Conservation (phyloP, 2,329 filamentous ascomycete genomes). For the Volutella citrinella region DNA sequence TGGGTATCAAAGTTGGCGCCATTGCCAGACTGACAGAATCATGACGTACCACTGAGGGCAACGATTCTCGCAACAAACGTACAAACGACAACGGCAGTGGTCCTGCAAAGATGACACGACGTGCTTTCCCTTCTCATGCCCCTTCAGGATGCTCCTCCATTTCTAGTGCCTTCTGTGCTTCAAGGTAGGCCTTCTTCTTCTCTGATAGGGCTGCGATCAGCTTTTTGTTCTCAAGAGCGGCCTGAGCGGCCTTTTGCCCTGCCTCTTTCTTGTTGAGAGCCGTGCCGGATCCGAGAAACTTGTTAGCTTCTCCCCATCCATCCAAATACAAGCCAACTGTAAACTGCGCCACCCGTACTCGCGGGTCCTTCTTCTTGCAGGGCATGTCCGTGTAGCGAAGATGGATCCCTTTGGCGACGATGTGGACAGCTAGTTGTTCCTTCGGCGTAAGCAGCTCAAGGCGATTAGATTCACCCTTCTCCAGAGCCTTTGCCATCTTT, state of each 20-base stretch:
- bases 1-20: no score
- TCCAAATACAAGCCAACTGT: conserved; percentile 63
- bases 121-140: not conserved
- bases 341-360: conserved; percentile 54
- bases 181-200: conserved; percentile 45
- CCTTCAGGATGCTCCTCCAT: conserved; percentile 4
- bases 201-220: conserved; percentile 49
- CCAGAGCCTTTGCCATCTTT: not conserved
- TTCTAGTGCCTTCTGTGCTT: conserved; percentile 22
- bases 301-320: conserved; percentile 64
- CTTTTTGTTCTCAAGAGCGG: conserved; percentile 65
- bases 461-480: not conserved
- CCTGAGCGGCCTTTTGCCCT: conserved; percentile 61
- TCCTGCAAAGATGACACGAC: no score
- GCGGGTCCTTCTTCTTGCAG: conserved; percentile 49
- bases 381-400: conserved; percentile 60
- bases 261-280: conserved; percentile 69
- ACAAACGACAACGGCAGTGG: no score
- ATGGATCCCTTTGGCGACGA: conserved; percentile 56
- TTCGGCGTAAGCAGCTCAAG: conserved; percentile 22
- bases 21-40: no score
- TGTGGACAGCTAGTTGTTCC: conserved; percentile 28
- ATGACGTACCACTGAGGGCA: no score
- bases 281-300: conserved; percentile 60
- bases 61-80: no score